Percentiles rank a stretch among this genome's conserved stretches.
Conservation (phyloP, 192 early-diverging fungal species). For the Backusella mclennaniae region DNA sequence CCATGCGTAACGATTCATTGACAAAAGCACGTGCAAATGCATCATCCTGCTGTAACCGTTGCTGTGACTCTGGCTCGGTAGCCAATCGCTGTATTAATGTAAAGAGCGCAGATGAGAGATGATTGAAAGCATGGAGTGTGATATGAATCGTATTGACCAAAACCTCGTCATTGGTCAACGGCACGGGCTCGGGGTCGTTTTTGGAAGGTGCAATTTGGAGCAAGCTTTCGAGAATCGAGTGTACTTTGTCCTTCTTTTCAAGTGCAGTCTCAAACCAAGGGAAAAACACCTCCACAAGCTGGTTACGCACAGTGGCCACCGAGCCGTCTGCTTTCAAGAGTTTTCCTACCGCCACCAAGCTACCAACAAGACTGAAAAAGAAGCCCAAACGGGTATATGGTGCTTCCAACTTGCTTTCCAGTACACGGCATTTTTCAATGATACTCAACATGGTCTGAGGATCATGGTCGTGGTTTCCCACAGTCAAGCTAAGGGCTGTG, state of each 20-base stretch:
- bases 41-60: constrained; percentile 22
- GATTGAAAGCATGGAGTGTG: constrained; percentile 29
- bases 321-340: not conserved
- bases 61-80: constrained; percentile 36
- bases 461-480: not conserved
- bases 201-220: constrained; percentile 14
- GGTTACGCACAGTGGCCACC: not conserved
- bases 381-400: not conserved
- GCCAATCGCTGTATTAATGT: constrained; percentile 42
- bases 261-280: constrained; percentile 9
- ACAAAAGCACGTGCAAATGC: constrained; percentile 23
- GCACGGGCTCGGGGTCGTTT: constrained; percentile 20
- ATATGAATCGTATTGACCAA: constrained; percentile 32
- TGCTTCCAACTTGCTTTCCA: not conserved
- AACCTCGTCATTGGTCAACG: constrained; percentile 26
- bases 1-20: constrained; percentile 28
- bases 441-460: constrained; percentile 8
- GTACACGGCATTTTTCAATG: not conserved
- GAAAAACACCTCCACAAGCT: constrained; percentile 4
- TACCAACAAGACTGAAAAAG: not conserved
- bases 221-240: not conserved
- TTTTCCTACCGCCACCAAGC: not conserved
- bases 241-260: not conserved
- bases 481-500: constrained; percentile 15
- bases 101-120: constrained; percentile 27